Percentiles rank a stretch among this genome's conserved stretches.
These are phyloP conservation scores for Rhytidiadelphus loreus DNA, from an alignment of 225 moss, liverwort and hornwort genomes.

Conservation along the genomic window DNA sequence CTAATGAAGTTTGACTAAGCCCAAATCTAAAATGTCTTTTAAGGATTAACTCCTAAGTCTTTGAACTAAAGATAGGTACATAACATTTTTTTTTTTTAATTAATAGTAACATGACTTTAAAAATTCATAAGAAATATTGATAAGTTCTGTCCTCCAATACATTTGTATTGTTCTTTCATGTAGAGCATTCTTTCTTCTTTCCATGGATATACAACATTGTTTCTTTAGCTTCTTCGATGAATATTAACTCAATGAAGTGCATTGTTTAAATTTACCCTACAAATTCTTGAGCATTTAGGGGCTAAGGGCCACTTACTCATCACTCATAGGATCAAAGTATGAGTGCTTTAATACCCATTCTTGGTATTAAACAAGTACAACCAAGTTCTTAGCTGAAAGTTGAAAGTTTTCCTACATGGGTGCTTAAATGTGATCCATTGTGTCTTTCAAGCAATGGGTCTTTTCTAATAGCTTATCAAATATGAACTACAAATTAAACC, in stretches of 20 bases:
- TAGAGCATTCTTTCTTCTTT: not conserved
- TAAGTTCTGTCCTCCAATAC: not conserved
- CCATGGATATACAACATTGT: fast-evolving
- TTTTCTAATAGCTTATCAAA: too few relatives aligned
- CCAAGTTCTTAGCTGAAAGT: too few relatives aligned
- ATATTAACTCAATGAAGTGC: not conserved
- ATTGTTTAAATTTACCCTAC: not conserved
- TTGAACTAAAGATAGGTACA: not conserved
- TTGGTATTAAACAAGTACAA: too few relatives aligned
- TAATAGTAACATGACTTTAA: not conserved
- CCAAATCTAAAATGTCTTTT: too few relatives aligned
- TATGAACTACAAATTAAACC: too few relatives aligned
- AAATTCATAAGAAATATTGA: not conserved
- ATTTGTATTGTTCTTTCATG: not conserved
- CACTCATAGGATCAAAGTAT: not conserved
- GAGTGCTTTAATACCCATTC: too few relatives aligned
- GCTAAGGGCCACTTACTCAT: too few relatives aligned
- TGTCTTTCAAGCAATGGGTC: too few relatives aligned
- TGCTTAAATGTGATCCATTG: too few relatives aligned
- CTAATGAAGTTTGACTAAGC: too few relatives aligned
- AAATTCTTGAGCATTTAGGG: not conserved
- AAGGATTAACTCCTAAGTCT: not conserved
- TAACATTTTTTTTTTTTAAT: too few relatives aligned
- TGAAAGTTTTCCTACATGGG: too few relatives aligned
- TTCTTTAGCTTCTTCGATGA: not conserved